Evolutionary conservation across 2,329 filamentous ascomycete species (phyloP), one percentile per base, ranked within the genome.

Genomic region (Chaetomium strumarium): DNA sequence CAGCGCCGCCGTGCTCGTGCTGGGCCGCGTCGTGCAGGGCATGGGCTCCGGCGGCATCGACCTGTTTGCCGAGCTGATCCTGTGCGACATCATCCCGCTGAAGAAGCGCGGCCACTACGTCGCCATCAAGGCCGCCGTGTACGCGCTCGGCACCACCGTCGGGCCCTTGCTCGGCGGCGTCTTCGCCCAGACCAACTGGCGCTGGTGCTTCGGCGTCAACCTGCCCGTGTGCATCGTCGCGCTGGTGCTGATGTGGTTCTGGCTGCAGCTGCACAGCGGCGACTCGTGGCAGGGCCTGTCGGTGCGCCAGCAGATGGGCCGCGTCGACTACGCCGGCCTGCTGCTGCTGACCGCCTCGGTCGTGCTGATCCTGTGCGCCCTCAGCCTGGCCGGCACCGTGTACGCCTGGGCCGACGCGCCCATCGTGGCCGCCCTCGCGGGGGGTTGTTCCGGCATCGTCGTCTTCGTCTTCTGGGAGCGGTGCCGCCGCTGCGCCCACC

Each of bases 71-170:
- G 60, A 62, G 46, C 47, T 62, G 49, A 72, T 81, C 20, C 66
- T 74, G 14, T 73, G 69, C 48, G 78, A 80, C 51, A 64, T 80
- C 4, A 70, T 78, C 0, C 74, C 76, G 0, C 62, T 80, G 5
- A 64, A 70, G 10, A 65, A 75, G 55, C 64, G 77, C 52, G 71
- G 72, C 1, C 68, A 70, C 10, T 77, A 70, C 45, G 64, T 72
- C 36, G 66, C 63, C 2, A 64, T 70, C 33, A 61, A 72, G 5
- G 57, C 68, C 12, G 55, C 63, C 13, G 59, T 68, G 0, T 67
- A 64, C 53, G 64, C 63, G 2, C 50, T 73, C 7, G 72, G 70
- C 0, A 67, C 64, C 5, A 63, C 63, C 0, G 51, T 68, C 8
- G 70, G 63, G 1, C 65, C 67, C 1, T 59, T 71, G 6, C 51